Conservation (phyloP, 192 early-diverging fungal species). For the Podila minutissima region DNA sequence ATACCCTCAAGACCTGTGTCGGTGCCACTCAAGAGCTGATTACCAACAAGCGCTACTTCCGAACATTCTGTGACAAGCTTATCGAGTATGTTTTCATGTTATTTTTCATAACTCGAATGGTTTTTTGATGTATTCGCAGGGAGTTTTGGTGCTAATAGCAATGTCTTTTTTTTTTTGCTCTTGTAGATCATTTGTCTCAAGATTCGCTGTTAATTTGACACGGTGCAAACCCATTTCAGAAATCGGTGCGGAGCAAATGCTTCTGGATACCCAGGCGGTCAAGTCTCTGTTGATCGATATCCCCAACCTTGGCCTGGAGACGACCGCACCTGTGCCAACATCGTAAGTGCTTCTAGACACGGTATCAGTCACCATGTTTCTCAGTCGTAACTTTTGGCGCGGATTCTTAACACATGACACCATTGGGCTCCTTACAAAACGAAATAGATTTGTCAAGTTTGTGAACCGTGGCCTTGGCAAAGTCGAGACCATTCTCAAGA, state of each 20-base stretch:
- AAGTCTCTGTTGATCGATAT: constrained; percentile 85
- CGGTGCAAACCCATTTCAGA: constrained; percentile 87
- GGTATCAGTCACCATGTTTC: neutral
- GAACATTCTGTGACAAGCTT: constrained; percentile 93
- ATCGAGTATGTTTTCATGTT: constrained; percentile 71
- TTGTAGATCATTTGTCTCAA: constrained; percentile 73
- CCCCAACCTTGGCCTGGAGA: constrained; percentile 70
- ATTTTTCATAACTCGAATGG: constrained; percentile 2
- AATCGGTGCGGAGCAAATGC: constrained; percentile 96
- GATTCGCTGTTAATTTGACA: constrained; percentile 76
- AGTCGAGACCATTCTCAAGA: constrained; percentile 90
- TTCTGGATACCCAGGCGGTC: constrained; percentile 93
- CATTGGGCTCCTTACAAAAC: neutral
- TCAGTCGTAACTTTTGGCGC: neutral
- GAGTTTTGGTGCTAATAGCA: neutral
- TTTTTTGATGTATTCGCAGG: constrained; percentile 1
- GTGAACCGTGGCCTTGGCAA: constrained; percentile 83
- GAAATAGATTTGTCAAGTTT: constrained; percentile 81
- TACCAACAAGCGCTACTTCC: constrained; percentile 78
- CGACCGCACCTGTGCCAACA: constrained; percentile 60
- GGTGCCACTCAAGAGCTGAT: constrained; percentile 70
- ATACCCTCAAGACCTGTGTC: constrained; percentile 63
- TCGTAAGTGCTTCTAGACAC: constrained; percentile 55
- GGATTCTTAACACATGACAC: neutral
- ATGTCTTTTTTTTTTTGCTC: neutral